A percentile compares a stretch with the other conserved stretches of the same genome.
Evolutionary conservation across 2,329 filamentous ascomycete genomes (phyloP).

Genomic region (Parascedosporium putredinis): DNA sequence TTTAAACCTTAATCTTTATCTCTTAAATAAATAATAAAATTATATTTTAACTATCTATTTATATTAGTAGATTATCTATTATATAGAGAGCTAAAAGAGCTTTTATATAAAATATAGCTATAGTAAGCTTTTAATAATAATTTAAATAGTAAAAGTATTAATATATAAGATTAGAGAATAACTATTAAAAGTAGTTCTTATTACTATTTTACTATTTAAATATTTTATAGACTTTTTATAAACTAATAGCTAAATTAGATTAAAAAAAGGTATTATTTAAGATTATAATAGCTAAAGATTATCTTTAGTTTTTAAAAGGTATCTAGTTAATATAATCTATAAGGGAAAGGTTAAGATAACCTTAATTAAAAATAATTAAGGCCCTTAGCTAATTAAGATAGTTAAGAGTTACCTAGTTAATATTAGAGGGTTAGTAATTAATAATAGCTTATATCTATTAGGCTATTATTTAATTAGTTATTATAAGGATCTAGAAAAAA

Average conservation of each 20-base stretch:
- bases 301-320: not conserved
- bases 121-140: not conserved
- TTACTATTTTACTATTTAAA: not conserved
- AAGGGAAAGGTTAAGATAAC: not conserved
- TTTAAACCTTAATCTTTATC: not conserved
- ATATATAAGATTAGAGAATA: not conserved
- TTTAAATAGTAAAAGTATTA: not conserved
- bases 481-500: not conserved
- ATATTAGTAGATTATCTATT: not conserved
- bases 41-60: not conserved
- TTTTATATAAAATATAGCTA: not conserved
- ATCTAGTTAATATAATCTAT: not conserved
- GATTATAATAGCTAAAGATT: not conserved
- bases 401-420: not conserved
- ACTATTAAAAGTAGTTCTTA: not conserved
- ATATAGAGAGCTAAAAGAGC: not conserved
- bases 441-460: not conserved
- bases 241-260: not conserved
- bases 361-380: not conserved
- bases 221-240: not conserved
- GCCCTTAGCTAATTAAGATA: not conserved
- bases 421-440: not conserved
- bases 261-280: not conserved
- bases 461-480: not conserved
- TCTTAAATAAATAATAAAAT: not conserved